These are phyloP conservation scores for Alisma plantagoaquatica DNA, from an alignment of 106 monocot species.

Conservation along the genomic window DNA sequence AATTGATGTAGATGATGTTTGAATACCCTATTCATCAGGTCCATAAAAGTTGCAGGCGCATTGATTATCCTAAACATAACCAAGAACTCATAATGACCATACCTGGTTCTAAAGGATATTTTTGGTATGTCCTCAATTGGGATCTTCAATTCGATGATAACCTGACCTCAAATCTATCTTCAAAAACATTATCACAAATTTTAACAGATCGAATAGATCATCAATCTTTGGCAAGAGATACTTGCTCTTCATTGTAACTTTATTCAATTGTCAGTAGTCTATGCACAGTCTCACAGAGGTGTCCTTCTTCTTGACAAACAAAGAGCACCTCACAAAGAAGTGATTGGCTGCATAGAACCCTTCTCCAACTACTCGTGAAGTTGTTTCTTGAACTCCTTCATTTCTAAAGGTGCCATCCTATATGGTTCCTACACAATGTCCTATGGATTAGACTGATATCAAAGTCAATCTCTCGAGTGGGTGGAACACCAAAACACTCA, in stretches of 20 bases:
- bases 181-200: not conserved
- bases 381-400: not conserved
- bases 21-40: not conserved
- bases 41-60: not conserved
- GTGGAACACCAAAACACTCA: not conserved
- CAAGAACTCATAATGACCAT: not conserved
- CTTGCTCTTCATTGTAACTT: not conserved
- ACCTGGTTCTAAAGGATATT: not conserved
- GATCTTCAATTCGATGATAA: too few species aligned
- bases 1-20: not conserved
- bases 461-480: not conserved
- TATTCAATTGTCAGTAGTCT: not conserved
- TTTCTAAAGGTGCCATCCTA: not conserved
- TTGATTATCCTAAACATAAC: not conserved
- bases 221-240: not conserved
- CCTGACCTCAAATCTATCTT: not conserved
- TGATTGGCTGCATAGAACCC: not conserved
- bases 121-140: not conserved
- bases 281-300: not conserved
- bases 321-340: not conserved
- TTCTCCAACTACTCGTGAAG: not conserved
- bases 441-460: not conserved
- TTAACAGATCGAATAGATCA: not conserved
- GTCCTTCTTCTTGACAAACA: not conserved
- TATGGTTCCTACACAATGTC: not conserved